phyloP scores from a whole-genome alignment of 257 asterid species.

The Verbena officinalis region DNA sequence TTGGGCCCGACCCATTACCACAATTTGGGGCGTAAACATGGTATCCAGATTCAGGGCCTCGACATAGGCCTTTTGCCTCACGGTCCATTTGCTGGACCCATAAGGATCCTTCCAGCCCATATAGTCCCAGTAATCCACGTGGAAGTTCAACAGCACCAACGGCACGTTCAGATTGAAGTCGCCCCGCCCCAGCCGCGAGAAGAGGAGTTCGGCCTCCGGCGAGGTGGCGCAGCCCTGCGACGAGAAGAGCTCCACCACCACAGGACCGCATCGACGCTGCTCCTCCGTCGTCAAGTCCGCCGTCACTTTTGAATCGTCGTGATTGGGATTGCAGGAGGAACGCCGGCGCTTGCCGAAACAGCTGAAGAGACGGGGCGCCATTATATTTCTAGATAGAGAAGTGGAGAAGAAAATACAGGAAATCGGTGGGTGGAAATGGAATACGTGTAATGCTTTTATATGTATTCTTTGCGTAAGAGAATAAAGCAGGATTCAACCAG shows the following conservation, averaged over 20 bases:
- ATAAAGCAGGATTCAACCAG: background rate
- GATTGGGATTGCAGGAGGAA: slow-evolving; percentile 15
- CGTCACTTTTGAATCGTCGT: slow-evolving; percentile 39
- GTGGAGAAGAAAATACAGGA: background rate
- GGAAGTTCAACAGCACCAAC: slow-evolving; percentile 68
- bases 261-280: slow-evolving; percentile 60
- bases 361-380: slow-evolving; percentile 75
- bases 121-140: slow-evolving; percentile 92
- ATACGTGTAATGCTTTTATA: slow-evolving; percentile 42
- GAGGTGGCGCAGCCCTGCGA: slow-evolving; percentile 96
- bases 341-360: slow-evolving; percentile 59
- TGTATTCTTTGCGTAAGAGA: background rate
- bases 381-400: slow-evolving; percentile 20
- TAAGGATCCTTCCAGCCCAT: slow-evolving; percentile 93
- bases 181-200: slow-evolving; percentile 88
- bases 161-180: slow-evolving; percentile 72
- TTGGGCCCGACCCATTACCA: slow-evolving; percentile 76
- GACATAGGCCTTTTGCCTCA: slow-evolving; percentile 80
- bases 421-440: slow-evolving; percentile 46
- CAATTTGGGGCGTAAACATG: slow-evolving; percentile 76
- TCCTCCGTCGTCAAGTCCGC: slow-evolving; percentile 63
- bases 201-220: slow-evolving; percentile 80
- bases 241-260: slow-evolving; percentile 85
- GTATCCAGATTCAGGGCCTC: slow-evolving; percentile 71
- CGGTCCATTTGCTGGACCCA: slow-evolving; percentile 90